Base-by-base conservation (phyloP, 2,329 filamentous ascomycete genomes). In the Boeremia lycopersici region DNA sequence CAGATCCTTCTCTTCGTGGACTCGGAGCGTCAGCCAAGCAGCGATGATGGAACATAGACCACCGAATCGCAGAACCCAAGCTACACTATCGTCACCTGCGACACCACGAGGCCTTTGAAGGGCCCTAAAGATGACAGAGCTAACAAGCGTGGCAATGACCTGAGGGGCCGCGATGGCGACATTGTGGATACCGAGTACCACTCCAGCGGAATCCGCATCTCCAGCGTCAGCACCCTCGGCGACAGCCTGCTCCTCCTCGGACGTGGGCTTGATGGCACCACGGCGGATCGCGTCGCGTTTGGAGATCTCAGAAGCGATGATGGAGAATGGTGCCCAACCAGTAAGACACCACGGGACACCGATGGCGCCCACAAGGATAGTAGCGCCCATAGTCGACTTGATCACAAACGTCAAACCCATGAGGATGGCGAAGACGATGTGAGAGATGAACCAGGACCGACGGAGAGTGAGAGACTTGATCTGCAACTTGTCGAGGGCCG, bases 141-240 rank as follows among this genome's bases (percentile, higher is more conserved):
- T 93, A 23, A 89, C 86, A 26, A 97, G 78, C 6, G 92, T 97
- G 10, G 93, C 92, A 49, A 97, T 83, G 57, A 97, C 93, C 72
- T 98, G 93, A 1, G 93, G 93, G 5, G 91, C 87, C 0, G 93
- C 91, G 63, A 98, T 90, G 13, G 93, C 89, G 77, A 98, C 93
- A 74, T 98, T 98, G 79, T 98, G 93, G 49, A 98, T 92, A 8
- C 93, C 93, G 2, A 98, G 83, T 39, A 98, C 91, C 35, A 97
- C 89, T 36, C 93, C 92, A 4, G 92, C 91, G 71, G 95, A 89
- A 67, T 93, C 89, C 2, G 85, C 80, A 38, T 85, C 81, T 34
- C 85, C 81, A 2, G 83, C 81, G n/a, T 82, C 81, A 41, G 83
- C 78, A 13, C 75, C 76, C 10, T 71, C 54, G 4, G 77, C 76